phyloP scores from a whole-genome alignment of 2,329 filamentous ascomycete genomes.

The Metarhizium guizhouense region DNA sequence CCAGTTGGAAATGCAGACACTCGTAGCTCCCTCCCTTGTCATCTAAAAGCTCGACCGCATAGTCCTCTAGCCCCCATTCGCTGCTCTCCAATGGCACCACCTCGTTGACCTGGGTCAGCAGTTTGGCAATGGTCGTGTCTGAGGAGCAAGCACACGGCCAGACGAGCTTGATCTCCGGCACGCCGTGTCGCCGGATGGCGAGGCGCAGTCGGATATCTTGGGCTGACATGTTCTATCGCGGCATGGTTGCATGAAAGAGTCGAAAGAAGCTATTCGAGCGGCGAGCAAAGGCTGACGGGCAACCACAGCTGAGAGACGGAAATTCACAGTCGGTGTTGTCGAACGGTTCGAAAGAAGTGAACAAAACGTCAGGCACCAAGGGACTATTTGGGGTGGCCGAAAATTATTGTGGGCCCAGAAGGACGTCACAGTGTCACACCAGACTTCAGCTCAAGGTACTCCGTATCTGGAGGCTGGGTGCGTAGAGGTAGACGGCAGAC shows the following conservation, averaged over 20 bases:
- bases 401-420: neutral
- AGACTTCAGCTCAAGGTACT: neutral
- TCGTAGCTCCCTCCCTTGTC: conserved; percentile 59
- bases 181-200: conserved; percentile 60
- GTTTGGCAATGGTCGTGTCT: conserved; percentile 62
- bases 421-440: neutral
- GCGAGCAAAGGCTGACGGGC: neutral
- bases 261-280: neutral
- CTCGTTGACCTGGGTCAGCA: conserved; percentile 72
- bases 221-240: conserved; percentile 11
- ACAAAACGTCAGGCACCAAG: neutral
- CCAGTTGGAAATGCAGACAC: conserved; percentile 74
- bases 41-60: conserved; percentile 65
- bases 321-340: neutral
- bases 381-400: neutral
- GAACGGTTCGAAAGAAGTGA: neutral
- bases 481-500: too few species aligned
- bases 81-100: conserved; percentile 71
- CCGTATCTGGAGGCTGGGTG: too few species aligned
- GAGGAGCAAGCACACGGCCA: conserved; percentile 54
- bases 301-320: neutral
- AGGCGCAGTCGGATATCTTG: conserved; percentile 60
- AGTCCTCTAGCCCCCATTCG: conserved; percentile 84
- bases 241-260: conserved; percentile 11
- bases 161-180: conserved; percentile 64